These are phyloP conservation scores for Fragaria nilgerrensis DNA, from an alignment of 306 rosid genomes.

Conservation along the genomic window DNA sequence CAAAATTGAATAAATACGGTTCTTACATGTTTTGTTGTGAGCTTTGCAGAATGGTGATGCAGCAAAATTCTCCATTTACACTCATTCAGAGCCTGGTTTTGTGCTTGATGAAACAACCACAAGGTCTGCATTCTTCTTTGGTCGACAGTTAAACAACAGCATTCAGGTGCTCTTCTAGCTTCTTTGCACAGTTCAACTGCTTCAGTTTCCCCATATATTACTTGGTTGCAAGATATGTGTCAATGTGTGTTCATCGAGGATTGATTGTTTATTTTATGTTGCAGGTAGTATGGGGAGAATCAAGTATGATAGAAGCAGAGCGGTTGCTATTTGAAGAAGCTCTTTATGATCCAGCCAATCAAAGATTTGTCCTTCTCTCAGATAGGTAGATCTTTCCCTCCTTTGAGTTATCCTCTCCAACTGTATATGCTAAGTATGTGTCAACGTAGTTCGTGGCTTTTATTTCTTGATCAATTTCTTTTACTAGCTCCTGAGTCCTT, in stretches of 20 bases:
- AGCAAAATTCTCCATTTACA: conserved; percentile 28
- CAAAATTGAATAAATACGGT: neutral
- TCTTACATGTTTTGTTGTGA: neutral
- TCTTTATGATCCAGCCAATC: conserved; percentile 6
- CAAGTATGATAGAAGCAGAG: conserved; percentile 53
- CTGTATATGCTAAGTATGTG: neutral
- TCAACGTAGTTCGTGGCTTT: neutral
- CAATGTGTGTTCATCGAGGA: neutral
- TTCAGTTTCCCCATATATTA: neutral
- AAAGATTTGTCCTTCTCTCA: conserved; percentile 18
- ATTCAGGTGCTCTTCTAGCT: conserved; percentile 28
- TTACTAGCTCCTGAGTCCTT: neutral
- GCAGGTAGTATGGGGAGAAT: conserved; percentile 57
- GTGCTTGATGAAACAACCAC: conserved; percentile 42
- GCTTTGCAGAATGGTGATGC: conserved; percentile 20
- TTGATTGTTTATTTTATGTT: neutral
- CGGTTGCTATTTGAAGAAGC: conserved; percentile 32
- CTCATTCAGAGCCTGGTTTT: conserved; percentile 45
- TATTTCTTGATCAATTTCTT: neutral
- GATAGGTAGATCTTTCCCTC: conserved; percentile 4
- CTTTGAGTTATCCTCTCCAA: neutral
- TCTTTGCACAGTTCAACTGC: neutral
- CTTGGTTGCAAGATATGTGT: neutral
- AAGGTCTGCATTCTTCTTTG: conserved; percentile 33
- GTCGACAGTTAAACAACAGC: conserved; percentile 43